Percentiles rank a stretch among this genome's conserved stretches.
Evolutionary conservation across 2,329 filamentous ascomycete species (phyloP).

Genomic region (Pyrenochaeta sp.): DNA sequence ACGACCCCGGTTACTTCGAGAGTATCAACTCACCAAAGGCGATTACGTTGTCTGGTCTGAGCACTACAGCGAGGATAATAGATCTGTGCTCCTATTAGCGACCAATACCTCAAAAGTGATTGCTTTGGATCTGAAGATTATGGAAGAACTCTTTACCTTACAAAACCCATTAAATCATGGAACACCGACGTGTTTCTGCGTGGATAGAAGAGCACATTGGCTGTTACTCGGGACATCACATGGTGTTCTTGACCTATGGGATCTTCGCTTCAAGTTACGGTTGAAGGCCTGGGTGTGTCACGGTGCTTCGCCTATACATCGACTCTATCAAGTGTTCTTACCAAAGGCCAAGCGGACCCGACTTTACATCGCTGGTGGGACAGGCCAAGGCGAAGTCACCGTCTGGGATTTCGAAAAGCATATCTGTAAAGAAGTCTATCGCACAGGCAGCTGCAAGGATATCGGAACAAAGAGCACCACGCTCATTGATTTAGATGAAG

Average conservation of each 20-base stretch:
- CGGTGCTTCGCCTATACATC: slow-evolving; percentile 80
- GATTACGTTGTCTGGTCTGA: slow-evolving; percentile 91
- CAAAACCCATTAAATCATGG: slow-evolving; percentile 92
- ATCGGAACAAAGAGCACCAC: slow-evolving; percentile 64
- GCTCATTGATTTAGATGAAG: slow-evolving; percentile 88
- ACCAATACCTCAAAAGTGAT: slow-evolving; percentile 87
- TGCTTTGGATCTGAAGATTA: slow-evolving; percentile 85
- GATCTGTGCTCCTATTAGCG: slow-evolving; percentile 83
- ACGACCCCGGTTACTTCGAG: slow-evolving; percentile 75
- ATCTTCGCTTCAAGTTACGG: slow-evolving; percentile 90
- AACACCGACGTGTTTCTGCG: slow-evolving; percentile 87
- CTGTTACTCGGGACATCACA: slow-evolving; percentile 90
- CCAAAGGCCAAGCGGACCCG: slow-evolving; percentile 76
- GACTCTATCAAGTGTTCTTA: slow-evolving; percentile 67
- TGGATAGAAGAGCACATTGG: slow-evolving; percentile 89
- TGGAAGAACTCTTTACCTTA: slow-evolving; percentile 81
- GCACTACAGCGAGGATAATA: slow-evolving; percentile 84
- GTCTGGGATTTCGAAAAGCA: slow-evolving; percentile 96
- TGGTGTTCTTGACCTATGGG: slow-evolving; percentile 93
- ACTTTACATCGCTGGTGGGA: slow-evolving; percentile 89
- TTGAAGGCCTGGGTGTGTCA: slow-evolving; percentile 89
- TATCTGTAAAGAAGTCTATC: slow-evolving; percentile 87
- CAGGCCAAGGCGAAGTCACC: slow-evolving; percentile 85
- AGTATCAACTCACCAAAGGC: slow-evolving; percentile 74
- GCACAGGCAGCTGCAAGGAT: slow-evolving; percentile 59